A percentile compares a stretch with the other conserved stretches of the same genome.
These are phyloP conservation scores for Kwoniella sp. DNA, from an alignment of 768 basidiomycete genomes.

Conservation along the genomic window DNA sequence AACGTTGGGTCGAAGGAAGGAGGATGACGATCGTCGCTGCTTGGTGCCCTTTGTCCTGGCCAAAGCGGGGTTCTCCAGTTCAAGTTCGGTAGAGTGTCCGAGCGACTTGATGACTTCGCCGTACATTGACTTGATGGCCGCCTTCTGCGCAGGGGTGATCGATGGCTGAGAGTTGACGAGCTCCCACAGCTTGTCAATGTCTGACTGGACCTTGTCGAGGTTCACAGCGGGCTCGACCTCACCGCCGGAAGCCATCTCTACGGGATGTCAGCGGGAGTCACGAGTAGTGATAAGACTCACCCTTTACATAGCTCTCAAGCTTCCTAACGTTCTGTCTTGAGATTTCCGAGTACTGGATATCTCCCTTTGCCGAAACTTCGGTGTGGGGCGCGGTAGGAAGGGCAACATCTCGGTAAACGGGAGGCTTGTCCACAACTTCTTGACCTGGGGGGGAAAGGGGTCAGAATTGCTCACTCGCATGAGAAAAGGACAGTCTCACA, in stretches of 20 bases:
- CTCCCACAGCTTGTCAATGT: conserved; percentile 92
- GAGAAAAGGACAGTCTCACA: conserved; percentile 19
- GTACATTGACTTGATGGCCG: conserved; percentile 62
- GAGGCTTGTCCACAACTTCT: conserved; percentile 43
- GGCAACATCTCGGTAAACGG: conserved; percentile 57
- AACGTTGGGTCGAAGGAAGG: conserved; percentile 86
- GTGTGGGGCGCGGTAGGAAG: conserved; percentile 98
- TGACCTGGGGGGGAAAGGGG: conserved; percentile 21
- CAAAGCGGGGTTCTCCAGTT: conserved; percentile 24
- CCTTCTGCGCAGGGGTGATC: conserved; percentile 91
- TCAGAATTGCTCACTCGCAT: neutral
- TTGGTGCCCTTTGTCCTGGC: conserved; percentile 32
- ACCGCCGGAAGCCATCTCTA: conserved; percentile 93
- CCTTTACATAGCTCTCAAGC: conserved; percentile 79
- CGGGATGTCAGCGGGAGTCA: neutral
- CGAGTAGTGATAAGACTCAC: conserved; percentile 13
- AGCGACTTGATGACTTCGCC: conserved; percentile 94
- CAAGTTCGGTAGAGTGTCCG: conserved; percentile 55
- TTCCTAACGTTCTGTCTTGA: conserved; percentile 95
- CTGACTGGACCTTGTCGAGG: conserved; percentile 95
- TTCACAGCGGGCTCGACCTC: conserved; percentile 82
- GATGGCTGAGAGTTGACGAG: conserved; percentile 95
- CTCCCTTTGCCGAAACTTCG: conserved; percentile 86
- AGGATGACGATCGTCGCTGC: conserved; percentile 81
- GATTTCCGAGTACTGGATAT: conserved; percentile 90